These are phyloP conservation scores for Pezicula rhizophila DNA, from an alignment of 2,329 filamentous ascomycete genomes.

Conservation along the genomic window DNA sequence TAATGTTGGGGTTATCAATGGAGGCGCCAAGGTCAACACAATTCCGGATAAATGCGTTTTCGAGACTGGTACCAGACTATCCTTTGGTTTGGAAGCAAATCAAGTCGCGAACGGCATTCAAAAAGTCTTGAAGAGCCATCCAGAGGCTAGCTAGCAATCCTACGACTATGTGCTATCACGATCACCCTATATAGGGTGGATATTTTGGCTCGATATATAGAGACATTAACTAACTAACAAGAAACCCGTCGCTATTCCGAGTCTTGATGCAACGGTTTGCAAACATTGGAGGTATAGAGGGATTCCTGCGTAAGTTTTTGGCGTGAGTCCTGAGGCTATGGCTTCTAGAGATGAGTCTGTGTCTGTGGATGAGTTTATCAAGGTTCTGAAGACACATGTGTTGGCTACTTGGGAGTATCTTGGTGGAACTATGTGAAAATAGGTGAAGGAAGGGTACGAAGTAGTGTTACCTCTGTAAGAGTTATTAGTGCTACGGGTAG, in stretches of 20 bases:
- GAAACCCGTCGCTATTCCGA: slow-evolving; percentile 29
- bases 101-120: slow-evolving; percentile 25
- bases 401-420: slow-evolving; percentile 27
- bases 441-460: too few relatives aligned
- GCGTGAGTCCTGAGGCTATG: slow-evolving; percentile 19
- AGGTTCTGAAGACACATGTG: slow-evolving; percentile 25
- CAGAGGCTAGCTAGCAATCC: slow-evolving; percentile 29
- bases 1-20: slow-evolving; percentile 35
- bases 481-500: too few relatives aligned
- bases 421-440: slow-evolving; percentile 1
- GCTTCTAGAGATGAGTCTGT: slow-evolving; percentile 24
- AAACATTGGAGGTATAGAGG: slow-evolving; percentile 33
- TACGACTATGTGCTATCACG: slow-evolving; percentile 24
- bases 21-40: slow-evolving; percentile 36
- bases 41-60: slow-evolving; percentile 33
- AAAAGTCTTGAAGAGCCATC: slow-evolving; percentile 21
- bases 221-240: slow-evolving; percentile 21
- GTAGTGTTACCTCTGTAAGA: too few relatives aligned
- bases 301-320: slow-evolving; percentile 32
- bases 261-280: slow-evolving; percentile 34
- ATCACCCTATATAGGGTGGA: slow-evolving; percentile 30
- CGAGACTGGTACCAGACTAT: slow-evolving; percentile 34
- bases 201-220: slow-evolving; percentile 23
- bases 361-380: slow-evolving; percentile 25
- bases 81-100: slow-evolving; percentile 29